Base-by-base conservation (phyloP, 106 monocot species). In the Allium cepa region DNA sequence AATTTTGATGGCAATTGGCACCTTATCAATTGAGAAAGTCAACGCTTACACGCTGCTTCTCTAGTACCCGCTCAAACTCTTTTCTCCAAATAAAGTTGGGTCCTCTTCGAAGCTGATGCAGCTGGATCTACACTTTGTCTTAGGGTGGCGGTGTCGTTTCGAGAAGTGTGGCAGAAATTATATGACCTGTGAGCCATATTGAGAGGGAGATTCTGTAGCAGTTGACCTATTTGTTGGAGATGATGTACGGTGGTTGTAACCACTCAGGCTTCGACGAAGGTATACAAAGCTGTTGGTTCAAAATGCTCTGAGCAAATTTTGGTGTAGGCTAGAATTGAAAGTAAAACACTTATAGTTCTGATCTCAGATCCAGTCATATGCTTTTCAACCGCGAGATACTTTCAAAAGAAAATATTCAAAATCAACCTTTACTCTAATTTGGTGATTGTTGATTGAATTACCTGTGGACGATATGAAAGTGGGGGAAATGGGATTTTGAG, bases 241-340 rank as follows among this genome's bases (percentile, higher is more conserved):
- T 47, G 87, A 1, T 99, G 99, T 70, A 85, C 92, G 49, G 84
- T 79, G 11, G 84, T 84, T 3, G 36, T 93, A 60, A 99, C 90
- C 9, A 99, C 99, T 56, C 99, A 93, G 79, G 87, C 99, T 76
- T 99, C 99, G 7, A 99, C 99, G 10, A 99, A 99, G 97, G 92
- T 97, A 18, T 97, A 93, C 73, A 99, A 99, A 69, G 86, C 99
- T 47, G 70, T 83, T 14, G 87, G 45, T 60, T 90, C 78, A 50
- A 90, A 87, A 64, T 81, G 74, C 72, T 93, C 90, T 26, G 87
- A 83, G 71, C 99, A 99, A 68, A 26, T 78, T 15, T 77, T 99
- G 15, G 99, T 90, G 92, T 89, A 97, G 97, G 97, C 77, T 58
- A 82, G 68, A 74, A 75, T 99, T 57, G 87, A 89, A 53, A 77